These are phyloP conservation scores for Nectriaceae sp. DNA, from an alignment of 2,329 filamentous ascomycete genomes.

Conservation along the genomic window DNA sequence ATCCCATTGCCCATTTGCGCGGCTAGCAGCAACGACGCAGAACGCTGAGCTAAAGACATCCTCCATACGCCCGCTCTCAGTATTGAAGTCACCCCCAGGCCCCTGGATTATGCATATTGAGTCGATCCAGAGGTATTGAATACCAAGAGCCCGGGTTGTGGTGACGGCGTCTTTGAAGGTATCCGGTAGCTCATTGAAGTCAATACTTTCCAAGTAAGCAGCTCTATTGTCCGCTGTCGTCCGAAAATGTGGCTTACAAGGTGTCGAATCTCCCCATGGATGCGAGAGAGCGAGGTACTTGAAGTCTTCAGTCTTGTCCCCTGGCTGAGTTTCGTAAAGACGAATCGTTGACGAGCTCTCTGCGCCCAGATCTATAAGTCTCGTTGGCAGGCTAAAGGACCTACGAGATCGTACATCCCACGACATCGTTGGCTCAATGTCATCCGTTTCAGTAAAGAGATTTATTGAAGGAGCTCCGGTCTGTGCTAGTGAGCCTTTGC, in stretches of 20 bases:
- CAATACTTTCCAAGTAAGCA: slow-evolving; percentile 1
- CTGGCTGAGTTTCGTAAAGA: background rate
- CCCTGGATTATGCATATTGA: slow-evolving; percentile 17
- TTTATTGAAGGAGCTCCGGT: background rate
- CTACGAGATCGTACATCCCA: background rate
- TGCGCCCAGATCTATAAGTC: background rate
- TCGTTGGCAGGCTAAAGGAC: background rate
- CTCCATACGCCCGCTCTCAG: slow-evolving; percentile 9
- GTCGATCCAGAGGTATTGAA: slow-evolving; percentile 17
- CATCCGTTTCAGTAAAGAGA: background rate
- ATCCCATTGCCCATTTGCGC: background rate
- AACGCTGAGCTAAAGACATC: slow-evolving; percentile 7
- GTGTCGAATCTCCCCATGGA: background rate
- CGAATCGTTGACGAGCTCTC: background rate
- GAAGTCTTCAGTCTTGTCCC: background rate
- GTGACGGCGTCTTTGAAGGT: slow-evolving; percentile 14
- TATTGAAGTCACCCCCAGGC: slow-evolving; percentile 8
- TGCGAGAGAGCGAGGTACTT: background rate
- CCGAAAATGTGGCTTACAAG: background rate
- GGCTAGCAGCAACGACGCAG: slow-evolving; percentile 17
- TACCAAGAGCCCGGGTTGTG: slow-evolving; percentile 4
- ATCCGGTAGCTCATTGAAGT: slow-evolving; percentile 1
- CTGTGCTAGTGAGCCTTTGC: background rate
- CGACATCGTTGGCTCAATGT: background rate
- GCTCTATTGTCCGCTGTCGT: background rate